Evolutionary conservation across 352 stramenopile species (phyloP).

Genomic region (Globisporangium takayamanum): DNA sequence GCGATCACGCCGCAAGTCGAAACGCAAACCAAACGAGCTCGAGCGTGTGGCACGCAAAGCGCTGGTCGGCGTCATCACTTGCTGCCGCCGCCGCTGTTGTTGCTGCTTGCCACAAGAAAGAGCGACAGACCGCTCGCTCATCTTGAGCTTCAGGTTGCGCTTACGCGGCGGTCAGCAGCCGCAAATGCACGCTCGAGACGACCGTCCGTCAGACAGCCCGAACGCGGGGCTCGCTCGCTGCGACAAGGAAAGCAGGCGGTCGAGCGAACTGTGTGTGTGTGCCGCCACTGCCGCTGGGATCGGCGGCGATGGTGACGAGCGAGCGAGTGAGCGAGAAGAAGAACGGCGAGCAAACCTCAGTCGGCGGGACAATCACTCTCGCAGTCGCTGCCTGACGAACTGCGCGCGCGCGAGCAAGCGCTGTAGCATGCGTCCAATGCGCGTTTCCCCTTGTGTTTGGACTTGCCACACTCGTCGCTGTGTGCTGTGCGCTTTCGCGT

Average conservation of each 20-base stretch:
- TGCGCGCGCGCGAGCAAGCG: background rate
- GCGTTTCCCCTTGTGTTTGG: constrained; percentile 8
- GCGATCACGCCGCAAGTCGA: background rate
- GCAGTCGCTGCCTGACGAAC: background rate
- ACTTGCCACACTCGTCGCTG: constrained; percentile 6
- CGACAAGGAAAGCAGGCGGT: background rate
- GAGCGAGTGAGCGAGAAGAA: background rate
- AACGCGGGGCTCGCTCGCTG: background rate
- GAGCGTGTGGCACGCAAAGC: too few species aligned
- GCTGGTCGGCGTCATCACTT: too few species aligned
- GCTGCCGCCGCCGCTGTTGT: too few species aligned
- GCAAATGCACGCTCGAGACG: too few species aligned
- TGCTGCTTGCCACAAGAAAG: too few species aligned
- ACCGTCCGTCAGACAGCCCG: too few species aligned
- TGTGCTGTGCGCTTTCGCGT: constrained; percentile 1
- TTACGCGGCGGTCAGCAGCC: too few species aligned
- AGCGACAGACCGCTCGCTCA: too few species aligned
- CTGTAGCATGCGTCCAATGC: background rate
- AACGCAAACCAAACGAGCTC: background rate
- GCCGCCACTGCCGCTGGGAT: background rate
- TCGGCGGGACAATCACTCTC: background rate
- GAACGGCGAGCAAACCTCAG: background rate
- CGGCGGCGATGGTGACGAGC: background rate
- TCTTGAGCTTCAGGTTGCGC: too few species aligned
- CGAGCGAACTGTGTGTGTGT: background rate